Base-by-base conservation (phyloP, 345 rosid species). In the Moricandia arvensis region DNA sequence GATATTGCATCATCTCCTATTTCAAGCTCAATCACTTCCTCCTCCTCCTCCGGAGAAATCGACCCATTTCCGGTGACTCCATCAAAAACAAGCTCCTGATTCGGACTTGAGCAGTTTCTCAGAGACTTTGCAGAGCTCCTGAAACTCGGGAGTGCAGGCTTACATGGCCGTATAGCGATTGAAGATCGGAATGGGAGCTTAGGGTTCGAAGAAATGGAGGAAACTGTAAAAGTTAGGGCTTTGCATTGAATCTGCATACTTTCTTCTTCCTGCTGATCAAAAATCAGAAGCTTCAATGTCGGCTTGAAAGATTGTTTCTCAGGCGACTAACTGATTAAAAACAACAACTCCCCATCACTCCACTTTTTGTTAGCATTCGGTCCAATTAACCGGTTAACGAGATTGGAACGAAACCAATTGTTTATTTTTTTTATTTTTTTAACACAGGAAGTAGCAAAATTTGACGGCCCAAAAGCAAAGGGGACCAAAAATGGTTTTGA, bases 221-320 rank as follows among this genome's bases (percentile, higher is more conserved):
- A 67, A 43, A 79, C 78, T 5, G 78, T 55, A 6, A 11, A 77
- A 51, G 58, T 8, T 18, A 82, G 66, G 80, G 82, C 8, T 80
- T 74, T 86, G 84, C 81, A 68, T 34, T 75, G 82, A 87, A 84
- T 83, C 63, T 71, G 80, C 83, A 68, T 68, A 1, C 16, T 68
- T 66, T 38, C 59, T 66, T 7, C 65, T 18, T 37, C 49, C 8
- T 68, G 4, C 61, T 30, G 3, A 16, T 35, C 24, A 76, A 35
- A 34, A 27, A 45, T 15, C 21, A 18, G 21, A 21, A 66, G 24
- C 24, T 21, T 21, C 70, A 54, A 12, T 38, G 41, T 74, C 70
- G 71, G 71, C 69, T 69, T 34, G 54, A 66, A 59, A 59, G 37
- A 12, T 1, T 41, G 12, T 12, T 29, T 65, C 66, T 9, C 51